Conservation (phyloP, 1,284 basidiomycete genomes). For the Melampsora americana region DNA sequence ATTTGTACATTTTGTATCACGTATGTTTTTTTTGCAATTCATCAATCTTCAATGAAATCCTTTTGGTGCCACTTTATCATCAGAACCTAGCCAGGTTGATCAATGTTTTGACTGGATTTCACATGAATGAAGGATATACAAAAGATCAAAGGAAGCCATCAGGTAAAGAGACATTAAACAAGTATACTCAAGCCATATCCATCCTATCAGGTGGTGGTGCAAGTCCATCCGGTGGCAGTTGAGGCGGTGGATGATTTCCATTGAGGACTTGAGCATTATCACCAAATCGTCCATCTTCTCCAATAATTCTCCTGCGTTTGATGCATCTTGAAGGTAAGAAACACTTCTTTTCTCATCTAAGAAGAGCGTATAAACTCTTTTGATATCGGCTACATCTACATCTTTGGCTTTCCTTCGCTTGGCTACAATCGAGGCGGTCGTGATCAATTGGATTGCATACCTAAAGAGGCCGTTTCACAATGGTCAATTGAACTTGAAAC, state of each 20-base stretch:
- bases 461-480: slow-evolving; percentile 58
- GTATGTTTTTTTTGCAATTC: no score
- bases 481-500: no score
- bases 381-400: slow-evolving; percentile 79
- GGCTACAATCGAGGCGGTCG: slow-evolving; percentile 78
- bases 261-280: neutral
- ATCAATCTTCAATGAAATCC: no score
- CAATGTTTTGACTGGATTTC: neutral
- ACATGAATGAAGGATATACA: neutral
- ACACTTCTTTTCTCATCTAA: slow-evolving; percentile 93
- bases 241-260: neutral
- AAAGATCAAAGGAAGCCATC: neutral
- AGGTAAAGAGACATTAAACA: neutral
- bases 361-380: slow-evolving; percentile 72
- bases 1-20: no score
- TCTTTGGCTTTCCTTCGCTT: slow-evolving; percentile 68
- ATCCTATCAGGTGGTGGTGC: neutral
- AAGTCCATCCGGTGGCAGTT: neutral
- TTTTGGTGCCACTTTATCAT: no score
- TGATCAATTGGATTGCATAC: slow-evolving; percentile 87
- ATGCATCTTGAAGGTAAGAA: slow-evolving; percentile 70
- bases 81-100: neutral
- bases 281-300: slow-evolving; percentile 29
- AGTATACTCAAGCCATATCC: neutral
- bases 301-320: slow-evolving; percentile 32